Percentiles rank a stretch among this genome's conserved stretches.
phyloP scores from a whole-genome alignment of 177 flowering plant genomes.

The Tripterygium wilfordii region DNA sequence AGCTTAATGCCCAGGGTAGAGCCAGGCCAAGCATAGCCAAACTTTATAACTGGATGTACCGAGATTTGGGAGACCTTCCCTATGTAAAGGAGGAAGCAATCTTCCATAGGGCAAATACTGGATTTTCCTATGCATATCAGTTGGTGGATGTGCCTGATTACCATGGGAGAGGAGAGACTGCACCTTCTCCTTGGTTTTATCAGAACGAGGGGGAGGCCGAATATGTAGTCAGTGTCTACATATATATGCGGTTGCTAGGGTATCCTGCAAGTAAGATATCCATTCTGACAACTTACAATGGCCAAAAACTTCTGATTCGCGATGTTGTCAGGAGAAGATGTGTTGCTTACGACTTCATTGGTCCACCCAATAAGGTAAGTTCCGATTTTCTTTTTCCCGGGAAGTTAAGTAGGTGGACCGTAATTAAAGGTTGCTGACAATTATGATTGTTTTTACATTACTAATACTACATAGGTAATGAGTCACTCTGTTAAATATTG shows the following conservation, averaged over 20 bases:
- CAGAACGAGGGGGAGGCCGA: constrained; percentile 99
- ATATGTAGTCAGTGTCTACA: constrained; percentile 86
- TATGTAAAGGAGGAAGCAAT: constrained; percentile 52
- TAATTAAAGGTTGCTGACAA: no score
- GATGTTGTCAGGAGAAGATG: constrained; percentile 89
- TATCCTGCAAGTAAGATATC: constrained; percentile 94
- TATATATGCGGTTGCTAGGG: constrained; percentile 90
- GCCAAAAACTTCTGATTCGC: constrained; percentile 94
- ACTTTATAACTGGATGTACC: constrained; percentile 95
- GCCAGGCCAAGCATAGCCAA: constrained; percentile 91
- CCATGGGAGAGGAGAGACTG: constrained; percentile 79
- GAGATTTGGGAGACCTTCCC: constrained; percentile 93
- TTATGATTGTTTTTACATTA: no score
- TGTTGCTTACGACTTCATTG: constrained; percentile 67
- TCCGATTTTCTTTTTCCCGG: no score
- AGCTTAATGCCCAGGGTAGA: constrained; percentile 99
- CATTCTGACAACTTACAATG: constrained; percentile 95
- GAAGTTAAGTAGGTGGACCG: no score
- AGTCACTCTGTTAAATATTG: no score
- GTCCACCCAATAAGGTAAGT: constrained; percentile 83
- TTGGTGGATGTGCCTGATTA: constrained; percentile 93
- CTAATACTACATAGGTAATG: no score
- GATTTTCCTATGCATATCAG: constrained; percentile 90
- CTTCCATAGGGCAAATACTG: constrained; percentile 87
- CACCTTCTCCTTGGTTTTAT: constrained; percentile 99